Base-by-base conservation (phyloP, 2,329 filamentous ascomycete species). In the Xylariaceae sp. region DNA sequence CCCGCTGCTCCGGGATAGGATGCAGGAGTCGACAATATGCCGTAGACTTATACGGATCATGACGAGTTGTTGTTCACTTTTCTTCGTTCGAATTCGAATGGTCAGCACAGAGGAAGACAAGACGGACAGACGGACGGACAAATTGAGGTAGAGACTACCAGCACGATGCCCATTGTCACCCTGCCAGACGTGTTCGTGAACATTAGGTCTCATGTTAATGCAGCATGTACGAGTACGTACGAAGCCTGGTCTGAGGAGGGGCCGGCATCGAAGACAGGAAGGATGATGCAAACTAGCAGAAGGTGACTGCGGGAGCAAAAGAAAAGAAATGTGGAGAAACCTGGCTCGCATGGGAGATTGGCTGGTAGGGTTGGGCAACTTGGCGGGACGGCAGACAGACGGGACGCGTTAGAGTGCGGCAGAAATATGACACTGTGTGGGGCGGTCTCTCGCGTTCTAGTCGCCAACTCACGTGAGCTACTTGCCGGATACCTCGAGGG, bases 401-500 rank as follows among this genome's bases (percentile, higher is more conserved):
- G 3, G 34, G 49, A 58, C 59, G 62, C 63, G 59, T 54, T 59
- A 37, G 2, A 17, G 47, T 51, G 55, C 37, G 9, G 13, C 11
- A 3, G 2, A 18, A 44, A 51, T 49, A 23, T 47, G 44, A 57
- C 66, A 67, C 65, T 69, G 65, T 67, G 67, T 63, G 54, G 60
- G 52, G 49, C 30, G 44, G 58, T 59, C 51, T 30, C 59, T 68
- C 69, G 67, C 69, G 69, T 65, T 51, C 57, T 13, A 52, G 55
- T 65, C 69, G 67, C 69, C 65, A 56, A 62, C 45, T 70, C 69
- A 71, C 68, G 69, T 71, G 69, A 70, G 62, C 54, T 57, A 52
- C 51, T n/a, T 42, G 23, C 15, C 44, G 11, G 42, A 45, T 45
- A 45, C 42, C 13, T 13, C 42, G 42, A n/a, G 2, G 13, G 13